Evolutionary conservation across 371 early-diverging fungal genomes (phyloP), one percentile per base, ranked within the genome.

Genomic region (Lichtheimia hyalospora): DNA sequence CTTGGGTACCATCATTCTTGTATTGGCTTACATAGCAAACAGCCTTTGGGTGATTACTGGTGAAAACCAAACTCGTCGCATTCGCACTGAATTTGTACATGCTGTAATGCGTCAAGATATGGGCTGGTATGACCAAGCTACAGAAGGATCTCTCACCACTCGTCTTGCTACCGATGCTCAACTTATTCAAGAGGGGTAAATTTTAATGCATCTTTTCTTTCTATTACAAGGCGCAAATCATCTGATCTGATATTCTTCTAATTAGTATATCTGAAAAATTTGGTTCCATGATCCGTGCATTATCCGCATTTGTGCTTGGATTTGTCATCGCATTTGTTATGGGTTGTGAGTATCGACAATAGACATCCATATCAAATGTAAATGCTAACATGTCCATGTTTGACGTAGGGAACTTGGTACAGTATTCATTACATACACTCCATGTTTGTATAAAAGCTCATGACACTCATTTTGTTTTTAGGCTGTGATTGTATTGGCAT

Each of bases 51-150:
- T 61, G 10, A 49, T 63, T 5, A 50, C 58, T 3, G 66, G 66
- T 23, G 57, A 61, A 48, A 21, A 44, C 12, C 66, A 65, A 46
- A 57, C 61, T 20, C 66, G 54, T 58, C 68, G 85, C 16, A 76
- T 92, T 57, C 82, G 90, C 4, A 75, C 83, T 56, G 51, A 41
- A 16, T 90, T 85, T 49, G 84, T 92, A 50, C 76, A 71, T 46
- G 73, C 92, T 0, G 74, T 92, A 27, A 69, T 96, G 25, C 83
- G 89, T 14, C 94, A 95, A 67, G 90, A 96, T 39, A 82, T 92
- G 49, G 83, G 82, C 15, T 97, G 90, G 88, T 95, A 93, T 69
- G 97, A 97, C 61, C 71, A 69, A 23, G 68, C 79, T 52, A 75
- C 76, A 70, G 57, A 65, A 57, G 87, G 87, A 21, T 86, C 86